These are phyloP conservation scores for Amoebophrya sp. DNA, from an alignment of 169 alveolate species.

Conservation along the genomic window DNA sequence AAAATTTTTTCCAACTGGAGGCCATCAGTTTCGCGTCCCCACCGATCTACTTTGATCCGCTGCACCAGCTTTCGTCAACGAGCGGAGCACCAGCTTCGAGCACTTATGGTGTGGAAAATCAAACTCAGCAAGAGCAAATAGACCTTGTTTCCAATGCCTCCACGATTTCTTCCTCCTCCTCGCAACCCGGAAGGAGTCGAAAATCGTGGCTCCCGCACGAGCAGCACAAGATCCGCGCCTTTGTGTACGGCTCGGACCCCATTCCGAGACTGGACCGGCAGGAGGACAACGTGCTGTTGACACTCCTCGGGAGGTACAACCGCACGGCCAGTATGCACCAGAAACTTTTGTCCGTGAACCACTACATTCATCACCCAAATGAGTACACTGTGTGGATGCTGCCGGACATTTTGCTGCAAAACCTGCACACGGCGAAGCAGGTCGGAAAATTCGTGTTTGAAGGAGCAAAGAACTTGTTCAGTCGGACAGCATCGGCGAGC, in stretches of 20 bases:
- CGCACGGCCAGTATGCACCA: background rate
- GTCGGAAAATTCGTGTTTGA: background rate
- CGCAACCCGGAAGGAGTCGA: background rate
- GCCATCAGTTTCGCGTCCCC: background rate
- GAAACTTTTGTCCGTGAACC: background rate
- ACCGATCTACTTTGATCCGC: background rate
- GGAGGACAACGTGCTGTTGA: slow-evolving; percentile 9
- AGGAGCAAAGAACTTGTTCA: background rate
- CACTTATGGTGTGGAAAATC: background rate
- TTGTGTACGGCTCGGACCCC: background rate
- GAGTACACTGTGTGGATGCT: background rate
- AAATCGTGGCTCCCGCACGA: background rate
- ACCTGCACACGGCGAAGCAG: background rate
- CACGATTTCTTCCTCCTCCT: background rate
- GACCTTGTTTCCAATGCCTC: too few relatives aligned
- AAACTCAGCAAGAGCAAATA: background rate
- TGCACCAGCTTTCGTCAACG: background rate
- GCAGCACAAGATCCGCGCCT: background rate
- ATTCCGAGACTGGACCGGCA: slow-evolving; percentile 7
- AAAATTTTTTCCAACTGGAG: background rate
- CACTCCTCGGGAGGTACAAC: background rate
- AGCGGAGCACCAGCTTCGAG: too few relatives aligned
- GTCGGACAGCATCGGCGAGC: too few relatives aligned
- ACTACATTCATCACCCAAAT: background rate
- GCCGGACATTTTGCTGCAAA: background rate